Percentiles rank a stretch among this genome's conserved stretches.
Evolutionary conservation across 1,284 basidiomycete species (phyloP).

Genomic region (Puccinia polysora): DNA sequence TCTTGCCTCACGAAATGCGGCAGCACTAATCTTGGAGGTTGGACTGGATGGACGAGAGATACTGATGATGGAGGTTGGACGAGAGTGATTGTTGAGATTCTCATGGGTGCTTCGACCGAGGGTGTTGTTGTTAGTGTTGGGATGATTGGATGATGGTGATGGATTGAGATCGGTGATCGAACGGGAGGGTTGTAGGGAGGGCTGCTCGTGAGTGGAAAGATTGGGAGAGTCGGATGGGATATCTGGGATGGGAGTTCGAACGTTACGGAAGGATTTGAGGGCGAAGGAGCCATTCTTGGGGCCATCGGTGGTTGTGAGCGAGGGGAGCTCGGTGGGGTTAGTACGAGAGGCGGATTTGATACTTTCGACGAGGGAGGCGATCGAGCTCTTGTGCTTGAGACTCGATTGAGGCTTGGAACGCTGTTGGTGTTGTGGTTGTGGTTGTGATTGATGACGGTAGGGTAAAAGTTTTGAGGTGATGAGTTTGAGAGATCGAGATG

Average conservation of each 20-base stretch:
- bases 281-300: slow-evolving; percentile 3
- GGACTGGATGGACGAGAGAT: slow-evolving; percentile 24
- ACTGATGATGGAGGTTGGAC: background rate
- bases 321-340: background rate
- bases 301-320: background rate
- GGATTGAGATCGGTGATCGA: background rate
- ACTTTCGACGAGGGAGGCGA: too few relatives aligned
- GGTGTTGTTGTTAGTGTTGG: background rate
- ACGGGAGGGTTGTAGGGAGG: background rate
- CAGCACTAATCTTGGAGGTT: slow-evolving; percentile 25
- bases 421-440: too few relatives aligned
- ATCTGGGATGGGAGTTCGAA: background rate
- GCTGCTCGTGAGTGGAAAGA: background rate
- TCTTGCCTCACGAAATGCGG: slow-evolving; percentile 36
- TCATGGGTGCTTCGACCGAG: too few relatives aligned
- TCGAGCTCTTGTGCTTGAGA: too few relatives aligned
- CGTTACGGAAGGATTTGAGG: slow-evolving; percentile 43
- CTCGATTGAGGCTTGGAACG: too few relatives aligned
- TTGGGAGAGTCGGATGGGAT: background rate
- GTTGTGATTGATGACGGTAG: too few relatives aligned
- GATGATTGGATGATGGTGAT: background rate
- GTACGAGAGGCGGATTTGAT: too few relatives aligned
- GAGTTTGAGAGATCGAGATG: too few relatives aligned
- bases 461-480: too few relatives aligned
- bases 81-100: background rate